These are phyloP conservation scores for Parietichytrium sp. DNA, from an alignment of 108 stramenopile genomes.

Conservation along the genomic window DNA sequence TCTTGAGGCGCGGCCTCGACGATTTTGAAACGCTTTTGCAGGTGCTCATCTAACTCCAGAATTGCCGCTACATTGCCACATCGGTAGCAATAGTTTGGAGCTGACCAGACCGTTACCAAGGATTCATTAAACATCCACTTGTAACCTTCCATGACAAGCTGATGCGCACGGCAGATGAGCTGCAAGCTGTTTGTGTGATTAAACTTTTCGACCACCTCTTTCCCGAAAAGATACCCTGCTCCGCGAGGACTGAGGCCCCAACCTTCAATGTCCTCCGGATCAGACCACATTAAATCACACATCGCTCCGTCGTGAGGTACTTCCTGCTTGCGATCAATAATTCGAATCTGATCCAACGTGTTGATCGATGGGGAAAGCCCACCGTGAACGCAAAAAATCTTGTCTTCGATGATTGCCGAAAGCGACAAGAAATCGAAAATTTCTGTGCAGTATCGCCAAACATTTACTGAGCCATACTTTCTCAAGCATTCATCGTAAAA, in stretches of 20 bases:
- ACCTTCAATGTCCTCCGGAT: constrained; percentile 93
- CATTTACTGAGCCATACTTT: constrained; percentile 95
- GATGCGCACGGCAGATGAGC: constrained; percentile 94
- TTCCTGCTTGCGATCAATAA: constrained; percentile 97
- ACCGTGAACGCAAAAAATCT: constrained; percentile 94
- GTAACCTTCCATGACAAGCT: constrained; percentile 97
- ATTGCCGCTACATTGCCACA: constrained; percentile 96
- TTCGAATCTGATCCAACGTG: constrained; percentile 95
- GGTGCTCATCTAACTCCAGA: constrained; percentile 91
- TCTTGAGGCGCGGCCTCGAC: constrained; percentile 97
- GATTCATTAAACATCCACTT: constrained; percentile 87
- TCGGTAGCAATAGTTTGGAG: constrained; percentile 98
- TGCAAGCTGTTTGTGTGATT: constrained; percentile 84
- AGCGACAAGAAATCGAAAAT: constrained; percentile 93
- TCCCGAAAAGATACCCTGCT: constrained; percentile 96
- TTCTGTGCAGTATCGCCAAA: constrained; percentile 97
- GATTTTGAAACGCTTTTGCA: constrained; percentile 83
- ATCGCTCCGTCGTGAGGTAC: constrained; percentile 98
- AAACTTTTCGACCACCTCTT: constrained; percentile 93
- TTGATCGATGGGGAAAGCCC: constrained; percentile 87
- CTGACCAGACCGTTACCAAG: constrained; percentile 96
- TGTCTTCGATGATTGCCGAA: constrained; percentile 90
- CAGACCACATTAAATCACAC: constrained; percentile 98
- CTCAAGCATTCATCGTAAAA: constrained; percentile 98
- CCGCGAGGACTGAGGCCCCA: constrained; percentile 97